Evolutionary conservation across 2,329 filamentous ascomycete genomes (phyloP), one percentile per base, ranked within the genome.

Genomic region (Fusarium protoensiforme): DNA sequence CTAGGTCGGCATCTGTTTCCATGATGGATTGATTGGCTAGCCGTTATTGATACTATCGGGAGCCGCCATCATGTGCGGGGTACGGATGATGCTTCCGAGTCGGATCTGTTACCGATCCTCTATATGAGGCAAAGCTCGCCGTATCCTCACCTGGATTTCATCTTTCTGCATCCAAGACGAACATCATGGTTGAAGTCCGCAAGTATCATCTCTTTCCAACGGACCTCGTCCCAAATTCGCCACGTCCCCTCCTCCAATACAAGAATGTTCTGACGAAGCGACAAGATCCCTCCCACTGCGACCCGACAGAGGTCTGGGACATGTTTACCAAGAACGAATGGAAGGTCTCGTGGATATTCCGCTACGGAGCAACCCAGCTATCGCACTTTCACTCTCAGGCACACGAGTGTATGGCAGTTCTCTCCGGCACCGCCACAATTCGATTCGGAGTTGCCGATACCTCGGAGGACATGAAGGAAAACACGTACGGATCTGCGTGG

Each of bases 401-500:
- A 0, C 89, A 91, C 73, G 89, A 91, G 79, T 86, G 85, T 77
- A 90, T 91, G 87, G 85, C 82, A 22, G 88, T 90, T 0, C 81
- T 90, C 0, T 86, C 86, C 0, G 88, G 88, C 3, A 81, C 80
- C 0, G 88, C 87, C 0, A 86, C 80, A 0, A 88, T 91, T 60
- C 84, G 87, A 4, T 89, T 90, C 65, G 88, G 89, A 4, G 87
- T 86, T 5, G 87, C 85, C 0, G 88, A 90, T 66, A 84, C 84
- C 0, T 77, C 74, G 2, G 72, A 80, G 0, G 83, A 86, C 36
- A 67, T 82, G 0, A 79, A 85, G 2, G 79, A 79, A 7, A 84
- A 80, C 56, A 86, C 84, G 0, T 77, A 83, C 59, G 85, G 83
- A 18, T 60, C 71, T 0, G 80, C 71, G 0, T 80, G 80, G 29